Evolutionary conservation across 371 early-diverging fungal genomes (phyloP).

Genomic region (Apophysomyces variabilis): DNA sequence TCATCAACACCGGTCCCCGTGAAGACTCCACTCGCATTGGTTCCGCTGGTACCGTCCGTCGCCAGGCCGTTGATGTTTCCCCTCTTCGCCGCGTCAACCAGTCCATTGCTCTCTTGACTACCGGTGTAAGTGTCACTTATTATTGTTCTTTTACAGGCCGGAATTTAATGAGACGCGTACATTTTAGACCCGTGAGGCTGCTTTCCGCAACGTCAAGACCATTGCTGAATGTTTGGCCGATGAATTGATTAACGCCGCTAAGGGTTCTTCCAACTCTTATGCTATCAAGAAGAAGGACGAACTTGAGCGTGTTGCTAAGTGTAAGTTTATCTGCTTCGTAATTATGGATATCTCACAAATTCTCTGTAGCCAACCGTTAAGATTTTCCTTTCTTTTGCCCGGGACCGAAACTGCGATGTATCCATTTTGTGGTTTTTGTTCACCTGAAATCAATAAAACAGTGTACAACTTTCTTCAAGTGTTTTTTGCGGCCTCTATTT

Average conservation of each 20-base stretch:
- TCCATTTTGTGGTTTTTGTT: slow-evolving; percentile 1
- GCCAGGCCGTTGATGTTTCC: slow-evolving; percentile 99
- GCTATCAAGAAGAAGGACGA: slow-evolving; percentile 99
- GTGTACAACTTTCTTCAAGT: slow-evolving; percentile 5
- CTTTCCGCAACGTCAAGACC: slow-evolving; percentile 79
- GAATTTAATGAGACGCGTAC: background rate
- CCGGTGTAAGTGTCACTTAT: slow-evolving; percentile 68
- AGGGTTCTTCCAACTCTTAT: slow-evolving; percentile 98
- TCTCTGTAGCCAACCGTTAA: slow-evolving; percentile 32
- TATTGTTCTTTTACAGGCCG: slow-evolving; percentile 32
- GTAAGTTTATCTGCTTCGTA: slow-evolving; percentile 23
- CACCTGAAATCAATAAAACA: slow-evolving; percentile 3
- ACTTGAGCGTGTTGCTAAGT: slow-evolving; percentile 81
- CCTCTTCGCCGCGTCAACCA: slow-evolving; percentile 99
- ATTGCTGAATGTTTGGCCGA: slow-evolving; percentile 99
- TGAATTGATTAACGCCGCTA: slow-evolving; percentile 99
- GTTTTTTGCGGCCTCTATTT: background rate
- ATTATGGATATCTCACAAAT: background rate
- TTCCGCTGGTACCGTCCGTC: slow-evolving; percentile 99
- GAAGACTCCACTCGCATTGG: slow-evolving; percentile 99
- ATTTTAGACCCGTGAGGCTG: slow-evolving; percentile 35
- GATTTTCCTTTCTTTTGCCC: background rate
- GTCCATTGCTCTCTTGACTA: slow-evolving; percentile 95
- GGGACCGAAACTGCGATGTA: background rate
- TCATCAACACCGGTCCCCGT: slow-evolving; percentile 99